These are phyloP conservation scores for Cytospora leucostoma DNA, from an alignment of 2,329 filamentous ascomycete species.

Conservation along the genomic window DNA sequence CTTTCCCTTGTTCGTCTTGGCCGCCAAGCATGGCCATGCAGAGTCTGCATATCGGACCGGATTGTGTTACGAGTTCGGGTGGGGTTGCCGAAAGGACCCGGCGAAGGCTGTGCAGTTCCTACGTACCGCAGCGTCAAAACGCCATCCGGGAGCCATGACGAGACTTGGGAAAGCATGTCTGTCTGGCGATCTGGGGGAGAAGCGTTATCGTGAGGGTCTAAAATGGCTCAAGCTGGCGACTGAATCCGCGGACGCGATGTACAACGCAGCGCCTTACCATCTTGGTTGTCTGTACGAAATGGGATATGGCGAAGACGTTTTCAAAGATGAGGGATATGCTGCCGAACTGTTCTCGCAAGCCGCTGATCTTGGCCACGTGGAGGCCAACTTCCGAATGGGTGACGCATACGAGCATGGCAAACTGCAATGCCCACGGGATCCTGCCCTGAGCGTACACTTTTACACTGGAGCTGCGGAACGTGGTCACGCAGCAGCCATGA, in stretches of 20 bases:
- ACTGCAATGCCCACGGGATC: conserved; percentile 84
- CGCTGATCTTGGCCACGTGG: conserved; percentile 84
- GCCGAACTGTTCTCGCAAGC: conserved; percentile 93
- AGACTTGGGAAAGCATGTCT: conserved; percentile 89
- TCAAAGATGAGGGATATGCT: conserved; percentile 86
- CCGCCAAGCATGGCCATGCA: conserved; percentile 94
- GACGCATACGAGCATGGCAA: conserved; percentile 94
- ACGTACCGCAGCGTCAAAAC: conserved; percentile 85
- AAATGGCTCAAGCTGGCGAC: conserved; percentile 96
- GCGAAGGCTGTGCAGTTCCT: conserved; percentile 94
- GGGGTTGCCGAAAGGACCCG: conserved; percentile 88
- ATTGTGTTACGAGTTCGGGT: conserved; percentile 96
- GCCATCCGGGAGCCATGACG: conserved; percentile 92
- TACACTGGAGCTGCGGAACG: conserved; percentile 90
- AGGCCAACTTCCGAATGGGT: conserved; percentile 87
- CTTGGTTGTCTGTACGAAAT: conserved; percentile 85
- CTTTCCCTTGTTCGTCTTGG: conserved; percentile 88
- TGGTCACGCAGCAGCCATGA: conserved; percentile 87
- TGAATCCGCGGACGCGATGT: conserved; percentile 86
- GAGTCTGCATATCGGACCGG: conserved; percentile 93
- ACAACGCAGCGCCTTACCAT: conserved; percentile 91
- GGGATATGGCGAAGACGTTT: conserved; percentile 92
- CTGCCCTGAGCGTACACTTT: conserved; percentile 92
- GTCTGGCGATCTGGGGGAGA: conserved; percentile 83
- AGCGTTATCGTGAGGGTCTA: conserved; percentile 84